Evolutionary conservation across 768 basidiomycete genomes (phyloP), one percentile per base, ranked within the genome.

Genomic region (Tricholoma hemisulphureum): DNA sequence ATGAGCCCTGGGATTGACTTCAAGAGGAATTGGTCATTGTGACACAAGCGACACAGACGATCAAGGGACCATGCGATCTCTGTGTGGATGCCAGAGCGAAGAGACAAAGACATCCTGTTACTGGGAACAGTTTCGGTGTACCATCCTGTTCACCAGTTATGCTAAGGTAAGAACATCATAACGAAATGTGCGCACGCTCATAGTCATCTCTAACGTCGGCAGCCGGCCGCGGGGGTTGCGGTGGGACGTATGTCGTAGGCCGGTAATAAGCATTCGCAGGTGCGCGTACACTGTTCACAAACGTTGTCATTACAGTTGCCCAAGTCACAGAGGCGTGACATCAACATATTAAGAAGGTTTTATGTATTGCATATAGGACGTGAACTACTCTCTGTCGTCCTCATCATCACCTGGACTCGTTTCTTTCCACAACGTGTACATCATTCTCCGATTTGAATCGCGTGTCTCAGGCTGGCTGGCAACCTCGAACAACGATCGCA

Each of bases 61-160:
- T 93, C 89, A 35, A 99, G 82, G 18, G 95, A 91, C 91, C 93
- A 98, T 56, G 85, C 85, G 56, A 95, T 80, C 67, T 98, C 96
- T 7, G 83, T 72, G 53, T 86, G 80, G 48, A 98, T 88, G 4
- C 86, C 89, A 13, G 93, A 98, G 23, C 86, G 83, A 39, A 98
- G 74, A 2, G 95, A 88, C 14, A 99, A 84, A n/a, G 93, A 78
- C 85, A 98, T 93, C 39, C 95, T 83, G 69, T 98, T 98, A 67
- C 77, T 87, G 1, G 89, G 77, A 2, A 83, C 80, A 1, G 81
- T 77, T 63, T 94, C 91, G n/a, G 92, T 90, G 65, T 93, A 95
- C 85, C 91, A 93, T 64, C 89, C 91, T 91, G 63, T 57, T 37
- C 24, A 14, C 51, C 45, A 34, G 56, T 49, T 21, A 26, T 43